phyloP scores from a whole-genome alignment of 257 asterid genomes.

The Penstemon newberryi region DNA sequence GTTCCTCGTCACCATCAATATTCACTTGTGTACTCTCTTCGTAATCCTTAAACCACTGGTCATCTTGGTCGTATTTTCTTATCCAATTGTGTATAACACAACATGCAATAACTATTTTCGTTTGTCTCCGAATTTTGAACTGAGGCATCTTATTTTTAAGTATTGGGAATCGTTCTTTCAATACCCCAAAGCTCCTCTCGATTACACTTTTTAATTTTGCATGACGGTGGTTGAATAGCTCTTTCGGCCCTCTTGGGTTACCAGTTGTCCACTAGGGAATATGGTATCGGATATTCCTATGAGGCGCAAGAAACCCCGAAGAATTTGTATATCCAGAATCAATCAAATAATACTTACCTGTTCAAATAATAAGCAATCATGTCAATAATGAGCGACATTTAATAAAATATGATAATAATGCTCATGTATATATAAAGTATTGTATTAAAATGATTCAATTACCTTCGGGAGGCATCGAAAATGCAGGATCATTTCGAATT shows the following conservation, averaged over 20 bases:
- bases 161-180: neutral
- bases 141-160: neutral
- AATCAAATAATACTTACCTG: neutral
- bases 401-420: neutral
- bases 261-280: neutral
- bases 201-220: neutral
- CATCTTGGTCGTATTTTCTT: no score
- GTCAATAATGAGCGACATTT: no score
- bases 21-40: no score
- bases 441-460: neutral
- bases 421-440: neutral
- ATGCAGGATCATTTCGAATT: neutral
- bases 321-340: neutral
- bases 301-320: neutral
- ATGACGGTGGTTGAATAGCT: neutral
- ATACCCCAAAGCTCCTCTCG: neutral
- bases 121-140: neutral
- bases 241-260: neutral
- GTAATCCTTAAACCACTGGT: no score
- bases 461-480: neutral
- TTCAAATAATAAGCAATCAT: no score
- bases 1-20: no score
- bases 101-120: neutral
- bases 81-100: constrained; percentile 1
- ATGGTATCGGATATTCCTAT: neutral